Evolutionary conservation across 2,329 filamentous ascomycete genomes (phyloP).

Genomic region (Cladosporium oxysporum): DNA sequence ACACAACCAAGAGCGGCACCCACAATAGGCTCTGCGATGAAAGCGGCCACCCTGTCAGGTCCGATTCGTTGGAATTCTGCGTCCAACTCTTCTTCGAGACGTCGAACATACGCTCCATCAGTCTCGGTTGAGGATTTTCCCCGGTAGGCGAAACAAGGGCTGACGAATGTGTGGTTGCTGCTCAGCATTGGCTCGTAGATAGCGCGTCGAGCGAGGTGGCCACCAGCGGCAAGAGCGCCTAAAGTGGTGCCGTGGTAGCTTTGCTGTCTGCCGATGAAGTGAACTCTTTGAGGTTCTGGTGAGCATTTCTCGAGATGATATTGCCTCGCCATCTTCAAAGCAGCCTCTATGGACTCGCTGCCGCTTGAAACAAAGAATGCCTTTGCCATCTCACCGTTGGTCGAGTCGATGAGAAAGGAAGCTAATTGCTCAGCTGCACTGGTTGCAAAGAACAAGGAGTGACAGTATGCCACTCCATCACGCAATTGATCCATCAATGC

Average conservation of each 20-base stretch:
- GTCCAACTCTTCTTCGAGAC: slow-evolving; percentile 66
- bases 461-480: slow-evolving; percentile 59
- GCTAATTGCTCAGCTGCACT: slow-evolving; percentile 56
- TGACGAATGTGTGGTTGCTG: slow-evolving; percentile 58
- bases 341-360: slow-evolving; percentile 67
- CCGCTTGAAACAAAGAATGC: slow-evolving; percentile 62
- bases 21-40: slow-evolving; percentile 72
- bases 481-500: slow-evolving; percentile 61
- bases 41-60: slow-evolving; percentile 67
- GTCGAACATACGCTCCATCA: slow-evolving; percentile 59
- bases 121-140: slow-evolving; percentile 54
- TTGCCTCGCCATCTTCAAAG: slow-evolving; percentile 67
- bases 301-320: slow-evolving; percentile 61
- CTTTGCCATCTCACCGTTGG: slow-evolving; percentile 54
- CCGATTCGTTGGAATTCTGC: slow-evolving; percentile 65
- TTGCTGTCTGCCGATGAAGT: slow-evolving; percentile 65
- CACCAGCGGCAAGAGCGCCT: slow-evolving; percentile 65
- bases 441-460: slow-evolving; percentile 60
- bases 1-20: slow-evolving; percentile 72
- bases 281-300: slow-evolving; percentile 55
- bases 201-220: slow-evolving; percentile 60
- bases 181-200: slow-evolving; percentile 63
- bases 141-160: slow-evolving; percentile 67
- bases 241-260: slow-evolving; percentile 73
- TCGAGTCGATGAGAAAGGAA: slow-evolving; percentile 52